Evolutionary conservation across 208 protist genomes (phyloP), one percentile per base, ranked within the genome.

Genomic region (Histomonas meleagridis): DNA sequence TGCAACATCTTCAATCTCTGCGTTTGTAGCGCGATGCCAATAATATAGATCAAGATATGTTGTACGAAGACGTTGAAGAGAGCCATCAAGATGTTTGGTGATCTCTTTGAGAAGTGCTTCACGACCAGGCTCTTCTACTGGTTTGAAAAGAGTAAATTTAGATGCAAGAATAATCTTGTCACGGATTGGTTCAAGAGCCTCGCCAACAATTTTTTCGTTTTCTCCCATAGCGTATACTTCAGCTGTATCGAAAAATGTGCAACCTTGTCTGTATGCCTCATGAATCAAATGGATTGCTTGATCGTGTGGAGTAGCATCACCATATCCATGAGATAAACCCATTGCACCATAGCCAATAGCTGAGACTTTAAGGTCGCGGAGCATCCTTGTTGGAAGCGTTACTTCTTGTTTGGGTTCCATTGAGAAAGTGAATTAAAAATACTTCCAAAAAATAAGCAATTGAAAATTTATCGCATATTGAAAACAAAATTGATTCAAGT

Each of bases 1-100:
- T 40, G 92, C 40, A 1, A 26, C 65, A 14, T 93, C 62, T 53
- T 93, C 92, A 57, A 93, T 92, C 1, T 40, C 46, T 46, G 57
- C 65, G 35, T 90, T 35, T 4, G 53, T n/a, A 92, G 90, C 21
- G 28, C 91, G 91, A 76, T 60, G 70, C 16, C 79, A 7, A 28
- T 76, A 48, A 76, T 76, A 49, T 48, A 92, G 57, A 76, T 92
- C 91, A 28, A 92, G 3, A 48, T 92, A 79, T 65, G 79, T 43
- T 12, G 32, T 43, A 32, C 91, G 70, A 12, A 92, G 91, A 32
- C 5, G 3, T 28, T 92, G 7, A n/a, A 92, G 91, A 2, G 91
- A 32, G n/a, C 55, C 57, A 5, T 69, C 91, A 7, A 69, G n/a
- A 28, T 32, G 70, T 7, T 43, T 51, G n/a, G 3, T 78, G 3